phyloP scores from a whole-genome alignment of 768 basidiomycete genomes.

The Favolaschia claudopus region DNA sequence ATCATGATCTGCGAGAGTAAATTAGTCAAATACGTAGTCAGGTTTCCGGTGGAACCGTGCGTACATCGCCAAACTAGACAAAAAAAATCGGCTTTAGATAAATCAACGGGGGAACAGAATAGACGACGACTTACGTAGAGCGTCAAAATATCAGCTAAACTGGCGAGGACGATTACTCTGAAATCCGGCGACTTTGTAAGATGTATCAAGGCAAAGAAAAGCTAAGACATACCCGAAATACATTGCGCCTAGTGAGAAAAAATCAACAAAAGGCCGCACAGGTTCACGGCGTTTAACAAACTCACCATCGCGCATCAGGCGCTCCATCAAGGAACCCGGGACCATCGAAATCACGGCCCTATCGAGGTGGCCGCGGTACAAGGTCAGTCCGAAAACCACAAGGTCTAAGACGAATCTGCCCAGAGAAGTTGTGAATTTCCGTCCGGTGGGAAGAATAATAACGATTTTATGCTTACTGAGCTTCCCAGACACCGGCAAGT shows the following conservation, averaged over 20 bases:
- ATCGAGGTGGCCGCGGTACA: constrained; percentile 9
- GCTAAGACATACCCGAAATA: constrained; percentile 24
- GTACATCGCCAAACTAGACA: constrained; percentile 11
- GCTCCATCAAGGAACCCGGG: constrained; percentile 9
- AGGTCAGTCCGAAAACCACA: constrained; percentile 15
- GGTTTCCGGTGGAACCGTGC: no score
- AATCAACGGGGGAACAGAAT: neutral
- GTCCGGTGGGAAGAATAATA: neutral
- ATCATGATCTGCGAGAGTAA: constrained; percentile 22
- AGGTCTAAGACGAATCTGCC: constrained; percentile 7
- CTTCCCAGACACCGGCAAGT: constrained; percentile 9
- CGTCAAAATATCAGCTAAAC: constrained; percentile 16
- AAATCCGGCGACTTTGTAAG: neutral
- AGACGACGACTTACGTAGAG: constrained; percentile 6
- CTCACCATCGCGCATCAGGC: constrained; percentile 20
- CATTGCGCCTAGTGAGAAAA: constrained; percentile 12
- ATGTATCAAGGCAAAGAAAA: neutral
- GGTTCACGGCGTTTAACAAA: neutral
- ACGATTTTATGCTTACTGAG: constrained; percentile 14
- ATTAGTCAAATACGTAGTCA: no score
- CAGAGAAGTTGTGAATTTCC: neutral
- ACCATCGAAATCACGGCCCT: neutral
- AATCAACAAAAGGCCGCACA: neutral
- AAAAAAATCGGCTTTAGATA: neutral
- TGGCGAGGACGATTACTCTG: constrained; percentile 22